Evolutionary conservation across 2,329 filamentous ascomycete genomes (phyloP), one percentile per base, ranked within the genome.

Genomic region (Xylariomycetidae sp.): DNA sequence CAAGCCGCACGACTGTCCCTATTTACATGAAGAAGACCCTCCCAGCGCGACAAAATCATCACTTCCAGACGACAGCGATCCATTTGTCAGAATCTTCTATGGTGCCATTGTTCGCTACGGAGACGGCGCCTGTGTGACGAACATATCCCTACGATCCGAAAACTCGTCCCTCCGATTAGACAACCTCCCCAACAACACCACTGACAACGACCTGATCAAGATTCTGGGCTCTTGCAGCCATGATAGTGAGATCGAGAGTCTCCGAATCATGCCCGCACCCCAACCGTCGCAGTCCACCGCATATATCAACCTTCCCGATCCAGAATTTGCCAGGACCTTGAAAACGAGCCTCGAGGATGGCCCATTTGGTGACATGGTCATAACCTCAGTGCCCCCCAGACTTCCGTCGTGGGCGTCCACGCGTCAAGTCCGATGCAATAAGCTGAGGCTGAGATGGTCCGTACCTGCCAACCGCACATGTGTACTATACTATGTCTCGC

Each of bases 401-500:
- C 33, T 40, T 12, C 37, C 37, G 2, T 4, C 33, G 10, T 40
- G 37, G 37, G 37, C 37, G n/a, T 40, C 37, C 18, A 40, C 37
- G 22, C 33, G 37, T 19, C 37, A 33, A 33, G 33, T 23, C 14
- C 33, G 33, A 6, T 37, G 37, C 26, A 40, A 40, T 18, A 30
- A 36, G 29, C 25, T 40, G 27, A 22, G 27, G 16, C 30, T 40
- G 11, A 36, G 14, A 32, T 40, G 37, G 37, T 12, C 12, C 13
- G 2, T 18, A 8, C 33, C 33, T 11, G 18, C 16, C 22, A 29
- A 18, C 14, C n/a, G n/a, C n/a, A 26, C 28, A 6, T 14, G 16
- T 17, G 2, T 3, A 3, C 2, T 33, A 14, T 27, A 16, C 14
- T 40, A 33, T 30, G 12, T 2, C 3, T 18, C 26, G n/a, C 3